Evolutionary conservation across 805 yeast species (phyloP).

Genomic region (Spencermartinsiella europaea): DNA sequence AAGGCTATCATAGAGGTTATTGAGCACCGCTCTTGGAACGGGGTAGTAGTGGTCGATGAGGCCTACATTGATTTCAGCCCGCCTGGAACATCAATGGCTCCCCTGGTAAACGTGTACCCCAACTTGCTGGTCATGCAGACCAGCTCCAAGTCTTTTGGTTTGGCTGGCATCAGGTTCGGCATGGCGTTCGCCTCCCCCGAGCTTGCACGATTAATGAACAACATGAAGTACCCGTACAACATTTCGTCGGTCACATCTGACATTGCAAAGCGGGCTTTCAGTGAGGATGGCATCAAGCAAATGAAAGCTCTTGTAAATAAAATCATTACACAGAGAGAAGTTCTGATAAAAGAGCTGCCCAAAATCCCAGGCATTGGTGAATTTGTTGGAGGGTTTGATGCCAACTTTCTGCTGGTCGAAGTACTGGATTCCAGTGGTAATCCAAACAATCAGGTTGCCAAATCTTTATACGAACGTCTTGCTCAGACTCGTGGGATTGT

Average conservation of each 20-base stretch:
- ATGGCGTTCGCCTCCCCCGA: slow-evolving; percentile 60
- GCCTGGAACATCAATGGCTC: slow-evolving; percentile 62
- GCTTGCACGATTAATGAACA: slow-evolving; percentile 65
- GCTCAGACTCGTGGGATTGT: slow-evolving; percentile 77
- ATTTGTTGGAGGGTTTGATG: slow-evolving; percentile 77
- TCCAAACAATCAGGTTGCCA: slow-evolving; percentile 68
- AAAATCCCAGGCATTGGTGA: slow-evolving; percentile 60
- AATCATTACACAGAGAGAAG: slow-evolving; percentile 51
- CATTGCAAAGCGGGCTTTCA: slow-evolving; percentile 70
- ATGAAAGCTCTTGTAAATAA: slow-evolving; percentile 53
- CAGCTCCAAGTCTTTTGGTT: slow-evolving; percentile 88
- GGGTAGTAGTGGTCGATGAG: slow-evolving; percentile 83
- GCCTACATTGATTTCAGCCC: slow-evolving; percentile 88
- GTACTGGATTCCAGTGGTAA: slow-evolving; percentile 55
- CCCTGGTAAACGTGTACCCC: slow-evolving; percentile 75
- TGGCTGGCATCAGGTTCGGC: slow-evolving; percentile 92
- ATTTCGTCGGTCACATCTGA: slow-evolving; percentile 76
- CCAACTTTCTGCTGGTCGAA: slow-evolving; percentile 78
- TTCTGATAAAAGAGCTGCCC: slow-evolving; percentile 50
- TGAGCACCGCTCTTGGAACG: slow-evolving; percentile 52
- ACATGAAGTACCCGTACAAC: slow-evolving; percentile 95
- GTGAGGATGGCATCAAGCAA: slow-evolving; percentile 46
- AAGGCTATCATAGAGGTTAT: slow-evolving; percentile 46
- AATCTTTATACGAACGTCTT: slow-evolving; percentile 55
- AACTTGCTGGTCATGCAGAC: slow-evolving; percentile 89